Evolutionary conservation across 1,284 basidiomycete genomes (phyloP).

Genomic region (Exobasidium cylindrosporum): DNA sequence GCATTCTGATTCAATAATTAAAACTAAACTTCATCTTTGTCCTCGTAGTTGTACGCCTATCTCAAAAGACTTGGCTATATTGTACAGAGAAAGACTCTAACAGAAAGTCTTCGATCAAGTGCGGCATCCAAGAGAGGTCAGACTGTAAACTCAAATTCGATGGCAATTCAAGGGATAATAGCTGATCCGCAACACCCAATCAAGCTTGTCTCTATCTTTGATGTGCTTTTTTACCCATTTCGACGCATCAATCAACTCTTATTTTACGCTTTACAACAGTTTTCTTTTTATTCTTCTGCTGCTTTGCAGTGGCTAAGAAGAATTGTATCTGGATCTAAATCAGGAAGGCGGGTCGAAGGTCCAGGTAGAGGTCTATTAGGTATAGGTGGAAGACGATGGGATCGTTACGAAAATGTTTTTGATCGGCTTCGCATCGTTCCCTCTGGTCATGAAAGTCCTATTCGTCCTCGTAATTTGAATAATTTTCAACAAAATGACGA

Average conservation of each 20-base stretch:
- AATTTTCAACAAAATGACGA: slow-evolving; percentile 42
- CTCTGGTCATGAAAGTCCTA: slow-evolving; percentile 60
- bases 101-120: slow-evolving; percentile 22
- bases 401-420: slow-evolving; percentile 61
- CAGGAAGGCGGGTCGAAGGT: background rate
- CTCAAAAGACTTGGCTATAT: slow-evolving; percentile 86
- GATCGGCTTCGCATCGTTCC: slow-evolving; percentile 71
- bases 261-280: slow-evolving; percentile 12
- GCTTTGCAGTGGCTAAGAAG: slow-evolving; percentile 2
- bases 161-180: slow-evolving; percentile 19
- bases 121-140: slow-evolving; percentile 8
- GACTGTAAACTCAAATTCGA: background rate
- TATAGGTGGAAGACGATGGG: slow-evolving; percentile 30
- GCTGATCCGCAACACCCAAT: slow-evolving; percentile 35
- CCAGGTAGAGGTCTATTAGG: slow-evolving; percentile 17
- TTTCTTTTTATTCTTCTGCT: background rate
- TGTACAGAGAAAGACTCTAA: slow-evolving; percentile 65
- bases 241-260: slow-evolving; percentile 25
- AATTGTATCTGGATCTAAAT: background rate
- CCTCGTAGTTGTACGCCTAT: slow-evolving; percentile 77
- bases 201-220: slow-evolving; percentile 30
- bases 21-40: background rate
- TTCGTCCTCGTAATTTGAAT: slow-evolving; percentile 48
- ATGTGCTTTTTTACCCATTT: slow-evolving; percentile 31
- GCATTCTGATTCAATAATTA: background rate